A percentile compares a stretch with the other conserved stretches of the same genome.
These are phyloP conservation scores for Stagonosporopsis tanaceti DNA, from an alignment of 2,329 filamentous ascomycete genomes.

Conservation along the genomic window DNA sequence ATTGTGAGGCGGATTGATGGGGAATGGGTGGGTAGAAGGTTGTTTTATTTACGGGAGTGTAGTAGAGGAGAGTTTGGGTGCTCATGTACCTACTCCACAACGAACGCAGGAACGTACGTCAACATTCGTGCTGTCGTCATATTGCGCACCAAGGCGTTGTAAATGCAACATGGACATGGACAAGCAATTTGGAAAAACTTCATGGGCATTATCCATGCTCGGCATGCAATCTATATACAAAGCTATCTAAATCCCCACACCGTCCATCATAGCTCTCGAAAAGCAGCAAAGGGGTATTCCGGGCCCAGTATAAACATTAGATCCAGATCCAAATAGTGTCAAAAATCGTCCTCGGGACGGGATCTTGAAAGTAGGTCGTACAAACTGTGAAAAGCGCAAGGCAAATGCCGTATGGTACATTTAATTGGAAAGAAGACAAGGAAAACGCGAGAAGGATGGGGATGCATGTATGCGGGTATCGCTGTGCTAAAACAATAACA, in stretches of 20 bases:
- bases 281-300: slow-evolving; percentile 6
- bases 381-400: slow-evolving; percentile 1
- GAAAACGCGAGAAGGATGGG: slow-evolving; percentile 6
- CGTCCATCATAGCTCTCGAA: slow-evolving; percentile 7
- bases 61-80: too few relatives aligned
- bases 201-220: slow-evolving; percentile 2
- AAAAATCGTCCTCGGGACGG: slow-evolving; percentile 14
- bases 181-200: neutral
- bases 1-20: too few relatives aligned
- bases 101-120: too few relatives aligned
- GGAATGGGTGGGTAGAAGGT: too few relatives aligned
- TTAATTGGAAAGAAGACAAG: neutral
- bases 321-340: slow-evolving; percentile 14
- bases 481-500: slow-evolving; percentile 18
- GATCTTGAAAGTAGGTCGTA: neutral
- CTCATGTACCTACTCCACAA: too few relatives aligned
- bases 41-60: too few relatives aligned
- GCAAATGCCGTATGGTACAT: slow-evolving; percentile 15
- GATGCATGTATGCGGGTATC: slow-evolving; percentile 24
- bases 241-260: neutral
- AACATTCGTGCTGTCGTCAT: too few relatives aligned
- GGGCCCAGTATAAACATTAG: slow-evolving; percentile 20
- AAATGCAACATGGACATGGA: neutral
- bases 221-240: slow-evolving; percentile 15
- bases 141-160: too few relatives aligned